Evolutionary conservation across 441 rosid genomes (phyloP).

Genomic region (Manihot esculenta): DNA sequence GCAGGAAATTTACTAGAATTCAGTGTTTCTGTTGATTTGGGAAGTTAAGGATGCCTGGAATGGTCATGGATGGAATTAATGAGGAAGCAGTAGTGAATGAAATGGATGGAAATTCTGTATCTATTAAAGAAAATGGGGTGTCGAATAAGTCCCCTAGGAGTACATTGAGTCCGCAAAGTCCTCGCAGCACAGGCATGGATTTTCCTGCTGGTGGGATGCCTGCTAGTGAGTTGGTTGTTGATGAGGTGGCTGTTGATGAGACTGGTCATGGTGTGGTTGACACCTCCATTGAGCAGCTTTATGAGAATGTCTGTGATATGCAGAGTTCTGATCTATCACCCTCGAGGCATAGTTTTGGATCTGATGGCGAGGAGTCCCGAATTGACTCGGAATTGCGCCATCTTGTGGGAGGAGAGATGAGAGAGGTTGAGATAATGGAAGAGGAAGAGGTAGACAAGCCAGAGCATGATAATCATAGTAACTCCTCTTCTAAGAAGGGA

Average conservation of each 20-base stretch:
- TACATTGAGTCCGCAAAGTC: slow-evolving; percentile 32
- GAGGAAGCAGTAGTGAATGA: slow-evolving; percentile 40
- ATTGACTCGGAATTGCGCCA: slow-evolving; percentile 89
- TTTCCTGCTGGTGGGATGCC: slow-evolving; percentile 32
- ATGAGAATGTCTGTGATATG: slow-evolving; percentile 87
- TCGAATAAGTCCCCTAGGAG: slow-evolving; percentile 35
- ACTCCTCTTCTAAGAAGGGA: slow-evolving; percentile 45
- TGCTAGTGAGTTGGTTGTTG: slow-evolving; percentile 17
- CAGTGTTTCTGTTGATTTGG: slow-evolving; percentile 28
- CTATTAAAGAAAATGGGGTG: slow-evolving; percentile 39
- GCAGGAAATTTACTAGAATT: slow-evolving; percentile 32
- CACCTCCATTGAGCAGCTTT: slow-evolving; percentile 86
- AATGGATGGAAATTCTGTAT: slow-evolving; percentile 34
- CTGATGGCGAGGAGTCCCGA: slow-evolving; percentile 82
- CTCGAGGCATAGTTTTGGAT: slow-evolving; percentile 58
- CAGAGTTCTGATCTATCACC: slow-evolving; percentile 90
- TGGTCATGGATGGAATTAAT: slow-evolving; percentile 46
- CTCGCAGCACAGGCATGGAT: slow-evolving; percentile 16
- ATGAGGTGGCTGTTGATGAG: slow-evolving; percentile 14
- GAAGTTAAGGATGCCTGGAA: slow-evolving; percentile 51
- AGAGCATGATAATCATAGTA: slow-evolving; percentile 34
- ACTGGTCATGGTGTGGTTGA: slow-evolving; percentile 35
- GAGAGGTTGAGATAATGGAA: slow-evolving; percentile 58
- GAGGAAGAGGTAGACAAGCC: slow-evolving; percentile 62
- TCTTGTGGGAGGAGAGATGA: slow-evolving; percentile 59